These are phyloP conservation scores for Xylariaceae sp. DNA, from an alignment of 2,329 filamentous ascomycete genomes.

Conservation along the genomic window DNA sequence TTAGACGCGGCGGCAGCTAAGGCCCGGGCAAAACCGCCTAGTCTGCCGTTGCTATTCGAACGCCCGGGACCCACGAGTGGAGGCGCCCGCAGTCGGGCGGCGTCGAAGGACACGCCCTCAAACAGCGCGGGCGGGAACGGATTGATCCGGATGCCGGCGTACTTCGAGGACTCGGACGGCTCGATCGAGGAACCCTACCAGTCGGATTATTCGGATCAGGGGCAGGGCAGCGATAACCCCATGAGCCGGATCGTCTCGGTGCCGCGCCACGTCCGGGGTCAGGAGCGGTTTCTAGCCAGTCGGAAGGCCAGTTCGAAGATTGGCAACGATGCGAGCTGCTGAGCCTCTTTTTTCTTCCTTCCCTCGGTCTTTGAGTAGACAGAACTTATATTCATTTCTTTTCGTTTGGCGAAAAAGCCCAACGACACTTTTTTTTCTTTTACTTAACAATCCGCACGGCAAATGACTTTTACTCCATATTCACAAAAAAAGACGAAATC, in stretches of 20 bases:
- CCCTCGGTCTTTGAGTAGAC: too few relatives aligned
- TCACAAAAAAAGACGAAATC: too few relatives aligned
- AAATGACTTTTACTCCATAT: too few relatives aligned
- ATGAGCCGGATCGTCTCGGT: slow-evolving; percentile 15
- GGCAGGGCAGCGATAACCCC: slow-evolving; percentile 27
- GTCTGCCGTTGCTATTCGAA: slow-evolving; percentile 26
- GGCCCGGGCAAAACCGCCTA: slow-evolving; percentile 23
- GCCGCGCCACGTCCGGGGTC: slow-evolving; percentile 4
- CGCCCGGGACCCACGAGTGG: not conserved
- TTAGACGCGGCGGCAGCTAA: slow-evolving; percentile 22
- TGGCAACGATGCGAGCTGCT: slow-evolving; percentile 4
- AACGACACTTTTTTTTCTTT: too few relatives aligned
- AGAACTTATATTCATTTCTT: too few relatives aligned
- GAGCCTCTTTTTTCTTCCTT: not conserved
- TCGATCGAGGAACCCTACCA: slow-evolving; percentile 8
- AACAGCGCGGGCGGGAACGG: slow-evolving; percentile 1
- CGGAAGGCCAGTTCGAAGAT: slow-evolving; percentile 4
- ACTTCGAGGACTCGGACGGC: slow-evolving; percentile 21
- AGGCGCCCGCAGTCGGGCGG: not conserved
- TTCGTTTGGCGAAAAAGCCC: too few relatives aligned
- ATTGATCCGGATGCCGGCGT: slow-evolving; percentile 19
- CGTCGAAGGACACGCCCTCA: not conserved
- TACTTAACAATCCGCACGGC: too few relatives aligned
- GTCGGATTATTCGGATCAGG: slow-evolving; percentile 23
- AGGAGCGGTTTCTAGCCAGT: slow-evolving; percentile 6